Conservation (phyloP, 371 early-diverging fungal genomes). For the Synchytrium microbalum region DNA sequence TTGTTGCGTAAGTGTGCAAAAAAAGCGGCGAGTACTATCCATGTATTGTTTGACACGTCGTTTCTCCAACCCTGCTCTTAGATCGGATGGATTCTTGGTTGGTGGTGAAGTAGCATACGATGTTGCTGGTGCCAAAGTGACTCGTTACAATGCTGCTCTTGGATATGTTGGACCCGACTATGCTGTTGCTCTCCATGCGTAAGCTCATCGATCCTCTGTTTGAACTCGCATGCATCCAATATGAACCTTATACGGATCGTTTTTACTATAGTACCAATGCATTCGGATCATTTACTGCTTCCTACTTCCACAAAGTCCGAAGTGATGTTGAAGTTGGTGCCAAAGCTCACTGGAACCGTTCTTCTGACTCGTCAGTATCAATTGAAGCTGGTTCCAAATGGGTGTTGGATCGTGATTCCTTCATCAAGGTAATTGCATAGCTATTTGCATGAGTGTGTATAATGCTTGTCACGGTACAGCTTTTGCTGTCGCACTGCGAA, state of each 20-base stretch:
- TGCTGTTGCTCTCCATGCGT: constrained; percentile 77
- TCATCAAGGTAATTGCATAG: constrained; percentile 65
- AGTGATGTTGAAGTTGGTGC: constrained; percentile 86
- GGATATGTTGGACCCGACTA: constrained; percentile 85
- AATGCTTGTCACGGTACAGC: background rate
- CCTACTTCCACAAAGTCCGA: constrained; percentile 93
- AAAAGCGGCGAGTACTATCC: too few species aligned
- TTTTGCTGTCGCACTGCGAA: too few species aligned
- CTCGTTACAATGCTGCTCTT: constrained; percentile 68
- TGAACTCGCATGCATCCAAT: background rate
- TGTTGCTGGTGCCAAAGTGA: constrained; percentile 74
- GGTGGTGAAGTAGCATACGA: constrained; percentile 93
- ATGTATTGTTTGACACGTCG: constrained; percentile 3
- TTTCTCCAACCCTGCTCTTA: constrained; percentile 28
- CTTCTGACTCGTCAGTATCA: constrained; percentile 60
- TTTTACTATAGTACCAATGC: constrained; percentile 29
- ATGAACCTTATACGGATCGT: background rate
- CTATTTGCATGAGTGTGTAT: background rate
- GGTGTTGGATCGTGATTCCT: constrained; percentile 76
- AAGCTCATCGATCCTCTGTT: constrained; percentile 9
- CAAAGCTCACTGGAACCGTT: constrained; percentile 83
- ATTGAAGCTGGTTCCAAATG: constrained; percentile 95
- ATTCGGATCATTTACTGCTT: constrained; percentile 70
- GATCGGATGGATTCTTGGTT: constrained; percentile 72
- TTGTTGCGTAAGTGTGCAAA: constrained; percentile 39